Evolutionary conservation across 139 green algal species (phyloP), one percentile per base, ranked within the genome.

Genomic region (Yamagishiella unicocca): DNA sequence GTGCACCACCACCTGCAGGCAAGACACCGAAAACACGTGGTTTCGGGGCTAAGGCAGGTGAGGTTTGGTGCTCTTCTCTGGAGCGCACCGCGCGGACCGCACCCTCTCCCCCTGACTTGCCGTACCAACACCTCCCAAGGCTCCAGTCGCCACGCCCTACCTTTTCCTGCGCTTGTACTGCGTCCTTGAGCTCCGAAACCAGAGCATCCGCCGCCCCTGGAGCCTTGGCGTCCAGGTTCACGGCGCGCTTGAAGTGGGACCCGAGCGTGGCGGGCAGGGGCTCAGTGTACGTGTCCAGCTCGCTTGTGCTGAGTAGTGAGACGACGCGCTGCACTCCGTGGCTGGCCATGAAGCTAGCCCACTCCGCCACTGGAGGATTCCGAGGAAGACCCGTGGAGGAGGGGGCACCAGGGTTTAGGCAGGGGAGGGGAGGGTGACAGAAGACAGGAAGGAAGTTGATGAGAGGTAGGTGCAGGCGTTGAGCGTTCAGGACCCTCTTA

Each of bases 1-100:
- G 81, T 92, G 89, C 19, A 92, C 85, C 42, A 92, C 40, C 31
- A 87, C 80, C 86, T 90, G 73, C 17, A 7, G 64, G 58, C 58
- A 67, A n/a, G n/a, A n/a, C n/a, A n/a, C n/a, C n/a, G n/a, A n/a
- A n/a, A n/a, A n/a, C n/a, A n/a, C n/a, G n/a, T n/a, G n/a, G n/a
- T n/a, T n/a, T n/a, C n/a, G n/a, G n/a, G n/a, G n/a, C n/a, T n/a
- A n/a, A n/a, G n/a, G n/a, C n/a, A n/a, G n/a, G n/a, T n/a, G n/a
- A n/a, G n/a, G n/a, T n/a, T n/a, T n/a, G n/a, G n/a, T n/a, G n/a
- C n/a, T n/a, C n/a, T n/a, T n/a, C n/a, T n/a, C n/a, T n/a, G n/a
- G n/a, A n/a, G n/a, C n/a, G n/a, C n/a, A n/a, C n/a, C n/a, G n/a
- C n/a, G n/a, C n/a, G n/a, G n/a, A n/a, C n/a, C n/a, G n/a, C n/a